Evolutionary conservation across 179 eudicot species (phyloP), one percentile per base, ranked within the genome.

Genomic region (Vitellaria paradoxa): DNA sequence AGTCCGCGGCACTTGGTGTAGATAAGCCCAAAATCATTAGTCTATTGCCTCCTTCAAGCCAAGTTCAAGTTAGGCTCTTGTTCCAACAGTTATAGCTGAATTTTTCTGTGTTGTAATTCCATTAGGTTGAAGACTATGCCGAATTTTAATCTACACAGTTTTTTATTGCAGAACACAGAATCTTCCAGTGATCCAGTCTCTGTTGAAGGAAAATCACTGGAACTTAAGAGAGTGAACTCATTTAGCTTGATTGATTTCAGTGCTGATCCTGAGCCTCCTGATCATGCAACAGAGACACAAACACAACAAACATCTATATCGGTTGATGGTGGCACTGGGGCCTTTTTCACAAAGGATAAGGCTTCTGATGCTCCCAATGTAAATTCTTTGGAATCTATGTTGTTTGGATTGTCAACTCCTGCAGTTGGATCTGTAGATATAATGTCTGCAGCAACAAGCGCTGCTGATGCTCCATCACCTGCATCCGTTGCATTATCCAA

Each of bases 221-320:
- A 77, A 77, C 60, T 40, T 15, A 67, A 24, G 30, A 65, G 59
- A 50, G 78, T 55, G 18, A 71, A 66, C 62, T 18, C 74, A 5
- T 69, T n/a, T 60, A 79, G 80, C 83, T 86, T 81, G 80, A 83
- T 83, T 37, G 83, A 86, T 74, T 75, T 79, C n/a, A 74, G 75
- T 23, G 55, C 37, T 60, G 68, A 68, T 7, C 82, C 75, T 1
- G 81, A 81, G 65, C 77, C 81, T 65, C 8, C 67, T 64, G 57
- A 66, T 53, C 47, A 53, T 77, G 30, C 81, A 49, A 73, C 79
- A 49, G 76, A 55, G 0, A 17, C 55, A 12, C 75, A 74, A 67
- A 73, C 73, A 56, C 70, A 82, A 57, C 37, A 59, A 65, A 40
- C 65, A 14, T 57, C 72, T 57, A n/a, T 76, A 23, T 30, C 75